Evolutionary conservation across 495 filamentous ascomycete species (phyloP), one percentile per base, ranked within the genome.

Genomic region (Penicillium paxilli): DNA sequence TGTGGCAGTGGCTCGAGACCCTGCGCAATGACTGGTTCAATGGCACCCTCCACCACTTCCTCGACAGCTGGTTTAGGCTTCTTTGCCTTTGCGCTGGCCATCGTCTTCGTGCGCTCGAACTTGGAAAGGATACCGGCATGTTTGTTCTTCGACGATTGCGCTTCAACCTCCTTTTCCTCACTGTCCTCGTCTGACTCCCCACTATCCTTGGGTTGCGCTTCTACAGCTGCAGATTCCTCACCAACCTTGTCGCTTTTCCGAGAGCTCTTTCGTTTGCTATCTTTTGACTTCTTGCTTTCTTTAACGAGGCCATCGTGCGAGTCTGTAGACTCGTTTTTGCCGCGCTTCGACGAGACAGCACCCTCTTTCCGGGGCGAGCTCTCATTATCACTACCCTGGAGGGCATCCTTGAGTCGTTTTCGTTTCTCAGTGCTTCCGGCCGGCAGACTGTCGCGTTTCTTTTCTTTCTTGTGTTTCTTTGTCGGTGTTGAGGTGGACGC

Each of bases 1-100:
- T 94, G 89, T 19, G 90, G 91, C 11, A 96, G 66, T 12, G 89
- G 90, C 52, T 85, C 83, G 2, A 96, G 77, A 6, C 83, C 87
- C 49, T 92, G 80, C 9, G 86, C 78, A 44, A 81, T 78, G 12
- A 74, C 64, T 19, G 73, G 67, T 33, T 76, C 71, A 4, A 64
- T 58, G 11, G 59, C 60, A 25, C 42, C 16, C 23, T 58, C 48
- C 0, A 45, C 59, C 46, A 9, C 49, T 42, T 44, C 52, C n/a
- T 63, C 65, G 5, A 62, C 58, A 40, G 73, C 64, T 14, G 48
- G 22, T 20, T 63, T 59, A 1, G 44, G 3, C 25, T 55, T 63
- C 40, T 65, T 61, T 33, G 41, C 30, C 55, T 68, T 68, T n/a
- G 60, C 55, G 35, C 63, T 64, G n/a, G 69, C 62, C 38, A 61